A percentile compares a stretch with the other conserved stretches of the same genome.
Evolutionary conservation across 768 basidiomycete genomes (phyloP).

Genomic region (Daedaleopsis sinensis): DNA sequence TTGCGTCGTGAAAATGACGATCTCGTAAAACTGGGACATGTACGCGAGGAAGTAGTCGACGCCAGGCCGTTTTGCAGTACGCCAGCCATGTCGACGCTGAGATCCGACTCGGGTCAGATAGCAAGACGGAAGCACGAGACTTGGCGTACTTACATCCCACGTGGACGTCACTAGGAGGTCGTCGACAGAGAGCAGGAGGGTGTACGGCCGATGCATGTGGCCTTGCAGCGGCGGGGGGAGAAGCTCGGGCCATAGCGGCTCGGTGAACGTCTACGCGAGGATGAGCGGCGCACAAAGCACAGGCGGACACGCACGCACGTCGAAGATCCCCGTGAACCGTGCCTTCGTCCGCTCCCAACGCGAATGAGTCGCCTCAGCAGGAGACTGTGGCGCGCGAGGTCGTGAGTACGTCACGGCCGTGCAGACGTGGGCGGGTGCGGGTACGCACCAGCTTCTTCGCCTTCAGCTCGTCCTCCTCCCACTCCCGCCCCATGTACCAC

Average conservation of each 20-base stretch:
- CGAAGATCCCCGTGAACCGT: conserved; percentile 67
- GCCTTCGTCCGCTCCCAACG: conserved; percentile 66
- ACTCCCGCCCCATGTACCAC: conserved; percentile 76
- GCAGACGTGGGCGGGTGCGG: not conserved
- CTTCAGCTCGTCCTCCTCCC: conserved; percentile 73
- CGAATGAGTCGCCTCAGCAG: conserved; percentile 60
- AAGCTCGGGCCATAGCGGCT: conserved; percentile 92
- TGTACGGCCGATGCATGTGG: conserved; percentile 88
- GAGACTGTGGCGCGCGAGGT: conserved; percentile 48
- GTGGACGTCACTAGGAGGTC: conserved; percentile 89
- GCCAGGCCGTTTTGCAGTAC: conserved; percentile 96
- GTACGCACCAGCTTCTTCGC: conserved; percentile 59
- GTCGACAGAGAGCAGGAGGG: conserved; percentile 88
- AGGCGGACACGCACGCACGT: conserved; percentile 47
- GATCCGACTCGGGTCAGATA: not conserved
- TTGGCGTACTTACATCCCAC: conserved; percentile 82
- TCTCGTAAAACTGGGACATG: conserved; percentile 96
- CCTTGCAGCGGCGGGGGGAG: conserved; percentile 85
- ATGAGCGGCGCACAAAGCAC: not conserved
- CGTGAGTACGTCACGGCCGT: not conserved
- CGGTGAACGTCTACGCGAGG: conserved; percentile 65
- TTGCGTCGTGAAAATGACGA: conserved; percentile 94
- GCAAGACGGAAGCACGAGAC: not conserved
- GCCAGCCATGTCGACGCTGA: conserved; percentile 92
- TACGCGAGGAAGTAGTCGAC: conserved; percentile 98